Evolutionary conservation across 2,329 filamentous ascomycete species (phyloP).

Genomic region (Penicillium sp.): DNA sequence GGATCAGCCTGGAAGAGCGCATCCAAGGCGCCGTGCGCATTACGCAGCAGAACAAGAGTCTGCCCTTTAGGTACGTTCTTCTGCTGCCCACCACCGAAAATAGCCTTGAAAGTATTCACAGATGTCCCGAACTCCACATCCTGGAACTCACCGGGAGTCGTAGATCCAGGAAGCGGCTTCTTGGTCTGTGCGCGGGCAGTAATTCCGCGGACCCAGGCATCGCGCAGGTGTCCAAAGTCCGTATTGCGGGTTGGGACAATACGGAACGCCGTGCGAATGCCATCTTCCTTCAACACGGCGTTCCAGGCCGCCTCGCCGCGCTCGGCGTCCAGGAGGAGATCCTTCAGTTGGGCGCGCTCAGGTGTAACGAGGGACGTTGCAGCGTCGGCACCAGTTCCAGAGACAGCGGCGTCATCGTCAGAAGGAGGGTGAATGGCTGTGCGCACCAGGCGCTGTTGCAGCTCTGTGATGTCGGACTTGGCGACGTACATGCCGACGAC

Average conservation of each 20-base stretch:
- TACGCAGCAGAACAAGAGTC: constrained; percentile 71
- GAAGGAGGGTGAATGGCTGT: constrained; percentile 53
- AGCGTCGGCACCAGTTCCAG: constrained; percentile 54
- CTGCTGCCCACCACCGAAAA: constrained; percentile 71
- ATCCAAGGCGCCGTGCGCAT: constrained; percentile 62
- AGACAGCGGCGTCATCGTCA: constrained; percentile 19
- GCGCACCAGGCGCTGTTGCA: constrained; percentile 75
- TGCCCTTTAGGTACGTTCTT: constrained; percentile 73
- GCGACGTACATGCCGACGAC: constrained; percentile 91
- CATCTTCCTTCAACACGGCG: constrained; percentile 62
- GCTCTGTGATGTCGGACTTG: constrained; percentile 72
- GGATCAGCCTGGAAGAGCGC: constrained; percentile 62
- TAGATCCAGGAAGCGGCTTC: constrained; percentile 33
- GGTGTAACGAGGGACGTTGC: constrained; percentile 79
- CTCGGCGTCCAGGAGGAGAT: constrained; percentile 66
- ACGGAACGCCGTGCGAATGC: constrained; percentile 74
- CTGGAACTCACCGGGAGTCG: constrained; percentile 48
- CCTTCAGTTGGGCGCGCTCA: constrained; percentile 73
- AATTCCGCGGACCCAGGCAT: constrained; percentile 85
- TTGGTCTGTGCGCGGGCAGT: constrained; percentile 65
- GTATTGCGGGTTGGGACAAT: constrained; percentile 91
- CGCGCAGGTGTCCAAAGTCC: constrained; percentile 87
- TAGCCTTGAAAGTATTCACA: constrained; percentile 71
- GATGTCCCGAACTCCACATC: constrained; percentile 75
- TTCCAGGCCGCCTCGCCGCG: constrained; percentile 73